Percentiles rank a stretch among this genome's conserved stretches.
phyloP scores from a whole-genome alignment of 805 yeast species.

The Metschnikowia koreensis region DNA sequence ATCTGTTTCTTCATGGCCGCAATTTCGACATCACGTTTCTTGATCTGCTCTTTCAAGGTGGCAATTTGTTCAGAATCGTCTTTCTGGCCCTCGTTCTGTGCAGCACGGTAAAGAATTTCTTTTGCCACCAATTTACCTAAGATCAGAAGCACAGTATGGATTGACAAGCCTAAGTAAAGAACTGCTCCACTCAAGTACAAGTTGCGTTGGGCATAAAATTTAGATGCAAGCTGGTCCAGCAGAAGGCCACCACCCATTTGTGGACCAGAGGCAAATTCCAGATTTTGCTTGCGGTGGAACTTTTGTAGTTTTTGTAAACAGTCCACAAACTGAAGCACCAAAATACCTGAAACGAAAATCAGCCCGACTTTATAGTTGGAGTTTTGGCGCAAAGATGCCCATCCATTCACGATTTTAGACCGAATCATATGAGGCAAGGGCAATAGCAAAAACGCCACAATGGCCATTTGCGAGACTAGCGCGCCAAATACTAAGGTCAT shows the following conservation, averaged over 20 bases:
- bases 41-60: constrained; percentile 36
- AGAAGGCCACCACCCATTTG: constrained; percentile 25
- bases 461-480: constrained; percentile 51
- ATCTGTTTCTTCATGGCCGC: constrained; percentile 50
- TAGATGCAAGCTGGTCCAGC: constrained; percentile 53
- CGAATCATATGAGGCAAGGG: constrained; percentile 56
- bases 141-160: constrained; percentile 52
- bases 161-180: constrained; percentile 52
- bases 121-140: constrained; percentile 51
- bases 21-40: constrained; percentile 43
- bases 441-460: constrained; percentile 46
- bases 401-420: constrained; percentile 37
- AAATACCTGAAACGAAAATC: constrained; percentile 40
- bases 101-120: constrained; percentile 31
- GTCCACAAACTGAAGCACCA: constrained; percentile 52
- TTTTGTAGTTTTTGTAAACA: constrained; percentile 46
- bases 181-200: constrained; percentile 63
- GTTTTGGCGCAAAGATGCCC: constrained; percentile 31
- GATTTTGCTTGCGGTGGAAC: constrained; percentile 20
- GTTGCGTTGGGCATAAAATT: constrained; percentile 63
- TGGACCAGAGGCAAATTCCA: constrained; percentile 19
- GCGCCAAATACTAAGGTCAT: constrained; percentile 47
- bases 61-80: constrained; percentile 25
- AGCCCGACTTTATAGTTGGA: constrained; percentile 47
- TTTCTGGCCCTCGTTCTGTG: constrained; percentile 4